phyloP scores from a whole-genome alignment of 257 asterid species.

The Anisodus acutangulus region DNA sequence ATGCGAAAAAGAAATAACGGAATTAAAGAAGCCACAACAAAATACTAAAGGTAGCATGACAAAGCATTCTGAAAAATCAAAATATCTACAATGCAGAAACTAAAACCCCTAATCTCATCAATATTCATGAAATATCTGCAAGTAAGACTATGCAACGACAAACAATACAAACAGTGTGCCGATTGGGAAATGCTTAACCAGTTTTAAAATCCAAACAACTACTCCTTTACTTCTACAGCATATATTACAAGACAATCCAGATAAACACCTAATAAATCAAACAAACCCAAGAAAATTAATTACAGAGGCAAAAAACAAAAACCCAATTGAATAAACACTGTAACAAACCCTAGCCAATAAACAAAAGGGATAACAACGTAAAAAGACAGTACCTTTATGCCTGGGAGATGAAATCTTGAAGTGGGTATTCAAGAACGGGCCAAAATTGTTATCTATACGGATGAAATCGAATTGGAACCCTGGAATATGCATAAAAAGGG shows the following conservation, averaged over 20 bases:
- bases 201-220: conserved; percentile 29
- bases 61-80: too few species aligned
- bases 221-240: conserved; percentile 6
- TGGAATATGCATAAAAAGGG: conserved; percentile 31
- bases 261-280: neutral
- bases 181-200: conserved; percentile 27
- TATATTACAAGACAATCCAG: neutral
- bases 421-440: conserved; percentile 18
- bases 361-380: neutral
- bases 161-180: conserved; percentile 29
- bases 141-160: conserved; percentile 3
- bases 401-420: neutral
- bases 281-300: conserved; percentile 22
- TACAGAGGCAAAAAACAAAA: conserved; percentile 11
- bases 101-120: neutral
- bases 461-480: neutral
- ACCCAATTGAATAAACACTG: neutral
- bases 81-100: neutral
- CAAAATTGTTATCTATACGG: neutral
- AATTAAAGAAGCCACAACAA: too few species aligned
- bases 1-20: too few species aligned
- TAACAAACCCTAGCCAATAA: neutral
- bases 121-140: conserved; percentile 27
- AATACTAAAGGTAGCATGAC: too few species aligned
- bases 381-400: conserved; percentile 29